Evolutionary conservation across 495 filamentous ascomycete genomes (phyloP).

Genomic region (Lasiosphaeriaceae sp.): DNA sequence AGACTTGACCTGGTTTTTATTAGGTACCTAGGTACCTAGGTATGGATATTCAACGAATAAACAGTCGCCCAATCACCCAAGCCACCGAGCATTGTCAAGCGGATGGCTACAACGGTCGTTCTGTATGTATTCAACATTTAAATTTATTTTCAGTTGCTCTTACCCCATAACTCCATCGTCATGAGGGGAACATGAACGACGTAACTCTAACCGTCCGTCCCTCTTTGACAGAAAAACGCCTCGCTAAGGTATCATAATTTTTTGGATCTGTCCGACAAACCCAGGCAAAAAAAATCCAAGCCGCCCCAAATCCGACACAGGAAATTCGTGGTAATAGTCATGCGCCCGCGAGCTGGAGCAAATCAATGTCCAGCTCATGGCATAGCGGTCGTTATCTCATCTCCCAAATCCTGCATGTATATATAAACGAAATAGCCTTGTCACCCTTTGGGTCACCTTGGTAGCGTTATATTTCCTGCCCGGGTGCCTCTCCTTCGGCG

Average conservation of each 20-base stretch:
- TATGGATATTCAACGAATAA: too few species aligned
- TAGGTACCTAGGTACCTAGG: too few species aligned
- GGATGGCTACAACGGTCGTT: too few species aligned
- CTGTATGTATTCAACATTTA: too few species aligned
- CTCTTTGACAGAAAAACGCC: slow-evolving; percentile 18
- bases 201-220: not conserved
- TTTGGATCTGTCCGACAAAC: slow-evolving; percentile 17
- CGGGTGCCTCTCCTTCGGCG: not conserved
- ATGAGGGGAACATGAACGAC: not conserved
- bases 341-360: not conserved
- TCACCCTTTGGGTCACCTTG: not conserved
- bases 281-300: not conserved
- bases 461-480: slow-evolving; percentile 1
- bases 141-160: not conserved
- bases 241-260: slow-evolving; percentile 25
- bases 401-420: slow-evolving; percentile 1
- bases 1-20: too few species aligned
- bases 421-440: not conserved
- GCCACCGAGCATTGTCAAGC: too few species aligned
- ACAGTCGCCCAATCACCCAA: too few species aligned
- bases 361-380: not conserved
- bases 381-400: slow-evolving; percentile 5
- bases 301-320: slow-evolving; percentile 1
- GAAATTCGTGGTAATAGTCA: slow-evolving; percentile 10
- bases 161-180: not conserved